Percentiles rank a stretch among this genome's conserved stretches.
These are phyloP conservation scores for Nakazawaea populi DNA, from an alignment of 805 yeast genomes.

Conservation along the genomic window DNA sequence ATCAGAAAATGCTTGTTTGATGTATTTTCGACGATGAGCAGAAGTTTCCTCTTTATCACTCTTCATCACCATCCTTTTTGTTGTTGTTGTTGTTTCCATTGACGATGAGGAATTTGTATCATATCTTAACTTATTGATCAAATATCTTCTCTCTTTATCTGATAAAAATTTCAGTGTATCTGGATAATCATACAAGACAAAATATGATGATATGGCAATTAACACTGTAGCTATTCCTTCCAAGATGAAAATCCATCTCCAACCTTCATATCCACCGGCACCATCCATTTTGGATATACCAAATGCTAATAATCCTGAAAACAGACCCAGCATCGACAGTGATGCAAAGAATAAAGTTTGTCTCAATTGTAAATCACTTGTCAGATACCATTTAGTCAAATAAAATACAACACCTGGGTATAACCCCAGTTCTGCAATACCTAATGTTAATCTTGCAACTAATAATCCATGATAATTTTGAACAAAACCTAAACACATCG, in stretches of 20 bases:
- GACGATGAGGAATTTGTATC: conserved; percentile 1
- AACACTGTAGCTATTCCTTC: conserved; percentile 43
- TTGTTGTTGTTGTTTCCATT: background rate
- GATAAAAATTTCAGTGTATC: conserved; percentile 33
- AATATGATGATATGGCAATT: conserved; percentile 20
- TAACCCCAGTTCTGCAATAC: conserved; percentile 46
- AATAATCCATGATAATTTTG: conserved; percentile 35
- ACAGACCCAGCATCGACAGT: conserved; percentile 49
- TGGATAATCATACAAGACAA: conserved; percentile 35
- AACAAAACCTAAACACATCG: conserved; percentile 37
- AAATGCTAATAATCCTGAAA: conserved; percentile 48
- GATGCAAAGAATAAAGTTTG: conserved; percentile 44
- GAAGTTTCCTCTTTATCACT: conserved; percentile 3
- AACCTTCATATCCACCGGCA: conserved; percentile 10
- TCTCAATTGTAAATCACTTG: conserved; percentile 42
- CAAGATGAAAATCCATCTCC: conserved; percentile 49
- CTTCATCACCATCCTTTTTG: conserved; percentile 3
- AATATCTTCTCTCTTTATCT: conserved; percentile 30
- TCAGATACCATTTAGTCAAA: conserved; percentile 39
- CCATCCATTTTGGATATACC: conserved; percentile 31
- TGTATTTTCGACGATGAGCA: conserved; percentile 13
- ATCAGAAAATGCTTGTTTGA: conserved; percentile 29
- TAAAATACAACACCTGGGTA: conserved; percentile 44
- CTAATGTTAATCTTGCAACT: conserved; percentile 42
- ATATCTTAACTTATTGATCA: conserved; percentile 13